Base-by-base conservation (phyloP, 176 grass and related monocot species). In the Elymus sibiricus region DNA sequence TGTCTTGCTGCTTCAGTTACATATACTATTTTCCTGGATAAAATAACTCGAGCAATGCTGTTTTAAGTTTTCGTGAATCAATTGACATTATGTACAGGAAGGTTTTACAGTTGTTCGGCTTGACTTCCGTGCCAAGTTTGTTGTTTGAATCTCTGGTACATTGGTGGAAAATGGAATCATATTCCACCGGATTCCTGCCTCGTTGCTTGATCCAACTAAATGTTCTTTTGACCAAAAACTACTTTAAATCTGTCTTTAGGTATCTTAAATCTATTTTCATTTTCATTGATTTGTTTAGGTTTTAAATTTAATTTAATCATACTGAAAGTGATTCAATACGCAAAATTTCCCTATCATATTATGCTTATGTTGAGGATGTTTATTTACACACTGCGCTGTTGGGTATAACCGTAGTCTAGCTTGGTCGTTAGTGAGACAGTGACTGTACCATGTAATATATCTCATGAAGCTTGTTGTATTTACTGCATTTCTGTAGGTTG, bases 401-500 rank as follows among this genome's bases (percentile, higher is more conserved):
- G 2, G 12, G 5, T 40, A 32, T 40, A 83, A 42, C 39, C 39
- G 4, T 69, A 16, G 14, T 39, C 9, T 78, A 40, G 7, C 58
- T 90, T 15, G 3, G 10, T 55, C 24, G 29, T 22, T 44, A 42
- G 70, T 44, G 39, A 73, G 70, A 1, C n/a, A 86, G 21, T 59
- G 66, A 19, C n/a, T 17, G n/a, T 74, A 76, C 14, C 12, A 44
- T 43, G 0, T 79, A 75, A 43, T 60, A 21, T 61, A 49, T 84
- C 79, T 74, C 21, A 22, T 7, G 51, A 74, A 55, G 44, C 56
- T 29, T n/a, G 24, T 26, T 66, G 21, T 24, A 83, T 82, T 78
- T 75, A 7, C 69, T 28, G 77, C 47, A 39, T 51, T 21, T 84
- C 42, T 59, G 25, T 72, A 94, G 92, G 89, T 92, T 80, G 87